Conservation (phyloP, 2,329 filamentous ascomycete species). For the Exserohilum turcica region DNA sequence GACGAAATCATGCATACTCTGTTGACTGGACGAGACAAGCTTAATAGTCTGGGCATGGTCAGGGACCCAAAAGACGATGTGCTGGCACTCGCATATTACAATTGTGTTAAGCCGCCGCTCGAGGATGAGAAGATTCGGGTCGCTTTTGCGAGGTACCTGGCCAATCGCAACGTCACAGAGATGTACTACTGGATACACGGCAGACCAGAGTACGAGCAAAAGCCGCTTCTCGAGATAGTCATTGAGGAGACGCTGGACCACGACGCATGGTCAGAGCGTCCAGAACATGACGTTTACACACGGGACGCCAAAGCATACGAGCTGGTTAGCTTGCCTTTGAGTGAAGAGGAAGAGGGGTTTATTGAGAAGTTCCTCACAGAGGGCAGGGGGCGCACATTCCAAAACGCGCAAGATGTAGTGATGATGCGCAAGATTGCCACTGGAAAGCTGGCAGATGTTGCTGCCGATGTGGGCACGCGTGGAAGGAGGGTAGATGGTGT, state of each 20-base stretch:
- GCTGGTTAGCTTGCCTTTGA: conserved; percentile 75
- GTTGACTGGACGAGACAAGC: conserved; percentile 53
- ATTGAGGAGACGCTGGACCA: conserved; percentile 51
- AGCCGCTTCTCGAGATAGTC: conserved; percentile 69
- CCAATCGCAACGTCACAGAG: conserved; percentile 69
- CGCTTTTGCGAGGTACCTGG: conserved; percentile 71
- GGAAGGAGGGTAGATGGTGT: conserved; percentile 57
- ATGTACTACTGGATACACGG: conserved; percentile 74
- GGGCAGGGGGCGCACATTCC: conserved; percentile 68
- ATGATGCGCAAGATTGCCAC: conserved; percentile 74
- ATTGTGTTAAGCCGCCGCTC: conserved; percentile 75
- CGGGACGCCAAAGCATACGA: conserved; percentile 66
- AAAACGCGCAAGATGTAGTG: conserved; percentile 72
- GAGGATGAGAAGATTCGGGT: conserved; percentile 65
- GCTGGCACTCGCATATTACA: conserved; percentile 77
- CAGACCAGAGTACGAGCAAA: conserved; percentile 65
- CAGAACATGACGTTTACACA: conserved; percentile 22
- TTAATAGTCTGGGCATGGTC: conserved; percentile 24
- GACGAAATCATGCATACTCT: conserved; percentile 79
- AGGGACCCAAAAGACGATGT: conserved; percentile 46
- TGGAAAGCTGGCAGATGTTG: conserved; percentile 61
- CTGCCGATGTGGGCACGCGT: conserved; percentile 29
- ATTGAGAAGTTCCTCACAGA: conserved; percentile 70
- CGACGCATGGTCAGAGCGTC: conserved; percentile 16
- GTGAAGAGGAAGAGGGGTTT: conserved; percentile 72